These are phyloP conservation scores for Thielaviopsis punctulata DNA, from an alignment of 2,329 filamentous ascomycete genomes.

Conservation along the genomic window DNA sequence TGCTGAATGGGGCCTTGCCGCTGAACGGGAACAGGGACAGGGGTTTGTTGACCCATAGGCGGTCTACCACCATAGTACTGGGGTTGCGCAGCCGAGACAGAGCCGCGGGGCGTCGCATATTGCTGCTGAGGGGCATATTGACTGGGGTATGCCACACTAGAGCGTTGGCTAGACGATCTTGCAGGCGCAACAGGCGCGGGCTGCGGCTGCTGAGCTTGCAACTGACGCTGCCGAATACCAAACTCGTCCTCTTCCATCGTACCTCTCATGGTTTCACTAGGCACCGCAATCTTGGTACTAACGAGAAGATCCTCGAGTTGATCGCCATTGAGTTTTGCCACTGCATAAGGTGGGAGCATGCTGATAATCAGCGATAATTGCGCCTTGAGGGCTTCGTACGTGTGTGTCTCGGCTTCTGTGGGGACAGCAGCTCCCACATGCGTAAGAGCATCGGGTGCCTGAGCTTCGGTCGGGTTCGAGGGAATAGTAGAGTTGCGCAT, in stretches of 20 bases:
- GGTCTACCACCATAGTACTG: constrained; percentile 10
- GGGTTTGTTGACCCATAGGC: constrained; percentile 7
- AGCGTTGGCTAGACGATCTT: constrained; percentile 7
- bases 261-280: constrained; percentile 56
- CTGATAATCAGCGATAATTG: constrained; percentile 60
- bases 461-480: constrained; percentile 41
- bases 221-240: constrained; percentile 33
- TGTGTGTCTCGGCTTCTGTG: constrained; percentile 40
- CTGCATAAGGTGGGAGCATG: constrained; percentile 64
- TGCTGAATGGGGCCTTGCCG: constrained; percentile 8
- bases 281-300: constrained; percentile 59
- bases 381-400: constrained; percentile 58
- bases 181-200: constrained; percentile 2
- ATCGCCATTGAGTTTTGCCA: constrained; percentile 73
- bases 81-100: constrained; percentile 3
- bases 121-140: constrained; percentile 20
- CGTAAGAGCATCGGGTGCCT: constrained; percentile 49
- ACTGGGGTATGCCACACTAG: constrained; percentile 24
- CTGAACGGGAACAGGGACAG: constrained; percentile 12
- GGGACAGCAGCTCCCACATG: constrained; percentile 50
- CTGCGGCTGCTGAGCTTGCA: constrained; percentile 19
- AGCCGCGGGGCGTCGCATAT: constrained; percentile 5
- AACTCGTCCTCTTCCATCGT: constrained; percentile 71
- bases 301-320: constrained; percentile 70
- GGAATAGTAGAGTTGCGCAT: constrained; percentile 56